Base-by-base conservation (phyloP, 768 basidiomycete genomes). In the Pisolithus tinctorius region DNA sequence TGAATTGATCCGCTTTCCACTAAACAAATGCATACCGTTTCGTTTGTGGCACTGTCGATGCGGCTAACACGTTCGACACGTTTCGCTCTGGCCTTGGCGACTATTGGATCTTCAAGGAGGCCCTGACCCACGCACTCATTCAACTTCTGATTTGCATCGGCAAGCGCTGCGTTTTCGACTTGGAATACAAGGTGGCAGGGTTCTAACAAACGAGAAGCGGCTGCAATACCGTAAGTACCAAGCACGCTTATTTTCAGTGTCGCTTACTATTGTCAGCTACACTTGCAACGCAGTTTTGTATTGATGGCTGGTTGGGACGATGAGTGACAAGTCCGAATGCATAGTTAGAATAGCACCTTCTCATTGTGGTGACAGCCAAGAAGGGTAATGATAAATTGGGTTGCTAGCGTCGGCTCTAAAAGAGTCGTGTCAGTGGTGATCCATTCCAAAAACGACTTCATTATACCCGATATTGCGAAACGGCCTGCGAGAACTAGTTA, bases 301-400 rank as follows among this genome's bases (percentile, higher is more conserved):
- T 52, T 23, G 50, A 60, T 29, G 57, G 51, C 49, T 56, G 34
- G 14, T 43, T 10, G 17, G 17, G 14, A 25, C 7, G 5, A 47
- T 47, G 34, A 47, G 30, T 25, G 6, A 17, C 17, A 31, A 25
- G 31, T 26, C 31, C 10, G 34, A 47, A 5, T 7, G 14, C 17
- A 13, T 29, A 25, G 25, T 23, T 9, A 36, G 27, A 7, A n/a
- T 29, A 58, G 26, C 58, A 84, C 89, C 78, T 93, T 93, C 63
- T 92, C 90, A 61, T 93, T 88, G 51, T 86, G 84, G 61, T 91
- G 88, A 55, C 85, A 87, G 56, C 83, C 81, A 10, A 91, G 69
- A 50, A 91, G 66, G 4, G 83, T 71, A 51, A 80, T 60, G 30
- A 89, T 69, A 57, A 86, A 87, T 41, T 72, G 72, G 6, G 71